phyloP scores from a whole-genome alignment of 257 asterid genomes.

The Solanum tarijense region DNA sequence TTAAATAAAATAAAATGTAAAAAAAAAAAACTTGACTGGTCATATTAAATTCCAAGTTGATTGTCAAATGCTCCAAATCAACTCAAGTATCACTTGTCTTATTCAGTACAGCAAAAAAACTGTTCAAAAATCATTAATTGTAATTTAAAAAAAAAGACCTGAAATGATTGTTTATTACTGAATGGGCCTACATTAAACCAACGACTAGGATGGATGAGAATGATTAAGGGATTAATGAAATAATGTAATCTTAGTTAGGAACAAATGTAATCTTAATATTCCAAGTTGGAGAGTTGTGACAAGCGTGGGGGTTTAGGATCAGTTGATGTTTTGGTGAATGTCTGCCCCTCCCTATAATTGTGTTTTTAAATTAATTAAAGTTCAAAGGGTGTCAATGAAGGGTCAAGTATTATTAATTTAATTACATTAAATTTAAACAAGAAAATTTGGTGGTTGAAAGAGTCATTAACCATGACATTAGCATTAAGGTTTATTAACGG shows the following conservation, averaged over 20 bases:
- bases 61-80: not conserved
- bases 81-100: not conserved
- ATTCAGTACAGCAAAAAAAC: not conserved
- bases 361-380: slow-evolving; percentile 3
- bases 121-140: not conserved
- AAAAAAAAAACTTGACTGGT: not conserved
- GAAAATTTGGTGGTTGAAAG: not conserved
- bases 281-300: slow-evolving; percentile 13
- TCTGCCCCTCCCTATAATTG: not conserved
- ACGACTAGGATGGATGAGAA: not conserved
- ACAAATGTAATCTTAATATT: not conserved
- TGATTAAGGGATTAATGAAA: not conserved
- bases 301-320: slow-evolving; percentile 15
- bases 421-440: not conserved
- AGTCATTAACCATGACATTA: slow-evolving; percentile 4
- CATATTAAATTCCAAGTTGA: not conserved
- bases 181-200: not conserved
- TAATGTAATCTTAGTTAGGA: slow-evolving; percentile 2
- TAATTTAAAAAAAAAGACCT: not conserved
- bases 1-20: not conserved
- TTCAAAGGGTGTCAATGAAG: not conserved
- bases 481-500: not conserved
- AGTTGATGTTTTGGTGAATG: slow-evolving; percentile 8
- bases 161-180: not conserved
- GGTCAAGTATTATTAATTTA: not conserved